phyloP scores from a whole-genome alignment of 2,329 filamentous ascomycete genomes.

The Stemphylium vesicarium region DNA sequence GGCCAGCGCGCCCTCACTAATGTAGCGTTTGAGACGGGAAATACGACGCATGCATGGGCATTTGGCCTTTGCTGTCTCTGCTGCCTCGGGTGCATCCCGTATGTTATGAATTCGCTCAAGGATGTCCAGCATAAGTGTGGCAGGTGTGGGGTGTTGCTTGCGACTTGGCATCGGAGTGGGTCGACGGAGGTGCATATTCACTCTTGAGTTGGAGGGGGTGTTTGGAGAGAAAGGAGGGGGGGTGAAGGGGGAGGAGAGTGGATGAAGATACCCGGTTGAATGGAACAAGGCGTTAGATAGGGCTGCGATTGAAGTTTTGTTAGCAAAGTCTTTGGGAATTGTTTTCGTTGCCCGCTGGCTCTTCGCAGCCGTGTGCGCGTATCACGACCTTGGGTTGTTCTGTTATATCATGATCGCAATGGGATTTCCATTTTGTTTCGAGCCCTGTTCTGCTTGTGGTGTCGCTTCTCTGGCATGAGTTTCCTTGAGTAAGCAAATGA shows the following conservation, averaged over 20 bases:
- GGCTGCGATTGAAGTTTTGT: background rate
- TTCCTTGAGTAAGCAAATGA: too few relatives aligned
- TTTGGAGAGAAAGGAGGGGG: background rate
- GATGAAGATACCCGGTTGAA: conserved; percentile 18
- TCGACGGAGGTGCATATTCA: conserved; percentile 54
- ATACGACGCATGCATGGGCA: conserved; percentile 56
- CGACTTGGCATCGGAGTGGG: conserved; percentile 58
- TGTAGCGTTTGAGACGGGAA: conserved; percentile 44
- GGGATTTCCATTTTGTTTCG: too few relatives aligned
- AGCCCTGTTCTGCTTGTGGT: too few relatives aligned
- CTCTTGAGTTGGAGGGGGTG: conserved; percentile 18
- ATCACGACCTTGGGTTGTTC: too few relatives aligned
- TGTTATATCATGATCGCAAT: too few relatives aligned
- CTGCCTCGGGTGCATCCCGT: conserved; percentile 58
- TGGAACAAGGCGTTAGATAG: background rate
- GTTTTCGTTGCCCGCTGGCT: background rate
- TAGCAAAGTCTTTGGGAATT: background rate
- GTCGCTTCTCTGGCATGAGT: too few relatives aligned
- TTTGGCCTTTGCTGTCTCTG: conserved; percentile 51
- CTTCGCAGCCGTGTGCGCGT: too few relatives aligned
- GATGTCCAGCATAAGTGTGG: conserved; percentile 58
- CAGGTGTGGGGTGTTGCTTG: conserved; percentile 53
- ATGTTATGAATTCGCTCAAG: conserved; percentile 56
- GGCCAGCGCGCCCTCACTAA: conserved; percentile 51
- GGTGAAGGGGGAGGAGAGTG: background rate